These are phyloP conservation scores for Cucurbita pepo DNA, from an alignment of 306 rosid species.

Conservation along the genomic window DNA sequence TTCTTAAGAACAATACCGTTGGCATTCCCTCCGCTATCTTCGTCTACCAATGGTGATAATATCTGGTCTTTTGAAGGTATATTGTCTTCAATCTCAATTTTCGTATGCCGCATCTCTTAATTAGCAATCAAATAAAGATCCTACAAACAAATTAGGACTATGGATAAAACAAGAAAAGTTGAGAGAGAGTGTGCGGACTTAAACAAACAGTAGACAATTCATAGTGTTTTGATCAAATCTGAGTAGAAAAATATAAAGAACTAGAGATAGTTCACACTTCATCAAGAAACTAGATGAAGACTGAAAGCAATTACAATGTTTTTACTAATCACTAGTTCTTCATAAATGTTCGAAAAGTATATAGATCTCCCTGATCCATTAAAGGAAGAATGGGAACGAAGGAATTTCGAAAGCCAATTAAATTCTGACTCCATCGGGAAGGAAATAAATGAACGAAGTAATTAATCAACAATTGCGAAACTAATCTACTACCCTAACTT, in stretches of 20 bases:
- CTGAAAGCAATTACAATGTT: not conserved
- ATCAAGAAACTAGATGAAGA: not conserved
- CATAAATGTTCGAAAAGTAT: constrained; percentile 3
- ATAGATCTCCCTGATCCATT: constrained; percentile 19
- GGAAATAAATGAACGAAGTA: not conserved
- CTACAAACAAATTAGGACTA: constrained; percentile 10
- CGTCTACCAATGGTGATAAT: constrained; percentile 37
- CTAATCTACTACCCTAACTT: not conserved
- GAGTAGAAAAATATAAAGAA: not conserved
- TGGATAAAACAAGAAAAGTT: constrained; percentile 12
- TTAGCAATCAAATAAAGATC: constrained; percentile 16
- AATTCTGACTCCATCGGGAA: constrained; percentile 17
- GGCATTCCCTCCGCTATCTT: constrained; percentile 31
- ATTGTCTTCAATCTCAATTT: constrained; percentile 43
- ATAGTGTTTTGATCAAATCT: not conserved
- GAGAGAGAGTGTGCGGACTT: constrained; percentile 3
- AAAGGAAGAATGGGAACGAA: constrained; percentile 1
- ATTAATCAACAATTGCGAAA: not conserved
- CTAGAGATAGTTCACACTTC: not conserved
- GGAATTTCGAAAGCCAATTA: constrained; percentile 8
- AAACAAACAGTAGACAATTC: not conserved
- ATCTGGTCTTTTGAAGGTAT: constrained; percentile 24
- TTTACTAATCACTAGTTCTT: not conserved
- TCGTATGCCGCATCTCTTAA: constrained; percentile 38
- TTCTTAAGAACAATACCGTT: constrained; percentile 43